These are phyloP conservation scores for Haplosporangium gracile DNA, from an alignment of 192 early-diverging fungal genomes.

Conservation along the genomic window DNA sequence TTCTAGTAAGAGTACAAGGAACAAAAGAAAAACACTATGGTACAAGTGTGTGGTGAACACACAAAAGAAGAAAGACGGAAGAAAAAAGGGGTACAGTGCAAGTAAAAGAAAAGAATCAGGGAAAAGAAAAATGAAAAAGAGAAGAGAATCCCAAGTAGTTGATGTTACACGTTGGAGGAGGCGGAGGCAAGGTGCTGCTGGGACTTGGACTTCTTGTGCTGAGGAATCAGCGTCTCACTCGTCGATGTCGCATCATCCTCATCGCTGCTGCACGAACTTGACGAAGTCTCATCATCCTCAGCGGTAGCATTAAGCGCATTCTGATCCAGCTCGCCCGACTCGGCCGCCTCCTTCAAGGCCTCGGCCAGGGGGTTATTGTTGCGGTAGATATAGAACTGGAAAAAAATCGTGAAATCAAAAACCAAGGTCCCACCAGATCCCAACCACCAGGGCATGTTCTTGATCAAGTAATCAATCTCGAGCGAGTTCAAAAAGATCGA, in stretches of 20 bases:
- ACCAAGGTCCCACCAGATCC: conserved; percentile 80
- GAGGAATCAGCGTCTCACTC: not conserved
- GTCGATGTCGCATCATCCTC: not conserved
- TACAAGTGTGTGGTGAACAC: not conserved
- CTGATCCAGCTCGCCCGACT: conserved; percentile 40
- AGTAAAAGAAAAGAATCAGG: not conserved
- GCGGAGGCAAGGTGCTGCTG: not conserved
- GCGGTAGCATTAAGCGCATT: conserved; percentile 42
- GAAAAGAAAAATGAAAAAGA: not conserved
- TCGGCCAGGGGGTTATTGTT: conserved; percentile 41
- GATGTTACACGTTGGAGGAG: not conserved
- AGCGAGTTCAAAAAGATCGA: conserved; percentile 85
- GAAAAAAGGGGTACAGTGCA: too few species aligned
- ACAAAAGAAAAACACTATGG: not conserved
- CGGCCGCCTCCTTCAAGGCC: conserved; percentile 50
- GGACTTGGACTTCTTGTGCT: conserved; percentile 21
- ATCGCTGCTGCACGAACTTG: conserved; percentile 7
- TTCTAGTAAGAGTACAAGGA: not conserved
- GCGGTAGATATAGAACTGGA: conserved; percentile 76
- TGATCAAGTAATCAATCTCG: conserved; percentile 71
- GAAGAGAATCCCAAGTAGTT: not conserved
- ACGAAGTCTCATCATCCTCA: conserved; percentile 2
- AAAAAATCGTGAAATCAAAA: conserved; percentile 82
- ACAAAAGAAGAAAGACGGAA: not conserved
- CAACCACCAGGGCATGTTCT: conserved; percentile 83